Evolutionary conservation across 2,329 filamentous ascomycete species (phyloP).

Genomic region (Domatiomyces globalis): DNA sequence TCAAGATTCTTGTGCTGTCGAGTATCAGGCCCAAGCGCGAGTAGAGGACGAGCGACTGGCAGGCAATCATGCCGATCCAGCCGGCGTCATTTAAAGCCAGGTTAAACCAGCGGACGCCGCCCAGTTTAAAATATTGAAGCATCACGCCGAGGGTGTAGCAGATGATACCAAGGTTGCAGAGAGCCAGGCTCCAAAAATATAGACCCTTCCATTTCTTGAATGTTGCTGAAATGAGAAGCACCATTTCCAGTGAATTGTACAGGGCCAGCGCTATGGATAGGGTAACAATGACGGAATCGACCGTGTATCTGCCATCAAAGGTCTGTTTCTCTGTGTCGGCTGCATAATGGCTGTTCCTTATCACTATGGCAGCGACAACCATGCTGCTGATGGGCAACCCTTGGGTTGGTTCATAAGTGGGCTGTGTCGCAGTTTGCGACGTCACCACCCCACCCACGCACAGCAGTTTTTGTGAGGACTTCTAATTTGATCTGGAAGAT

Average conservation of each 20-base stretch:
- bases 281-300: slow-evolving; percentile 24
- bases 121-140: slow-evolving; percentile 31
- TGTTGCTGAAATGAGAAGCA: slow-evolving; percentile 33
- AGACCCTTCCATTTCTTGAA: slow-evolving; percentile 33
- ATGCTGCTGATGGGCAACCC: background rate
- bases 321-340: background rate
- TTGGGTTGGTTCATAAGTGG: background rate
- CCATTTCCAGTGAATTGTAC: slow-evolving; percentile 37
- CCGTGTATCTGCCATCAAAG: slow-evolving; percentile 4
- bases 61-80: slow-evolving; percentile 34
- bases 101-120: slow-evolving; percentile 20
- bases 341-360: background rate
- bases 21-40: slow-evolving; percentile 34
- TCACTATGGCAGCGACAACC: background rate
- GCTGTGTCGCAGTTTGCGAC: background rate
- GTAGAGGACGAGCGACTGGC: slow-evolving; percentile 37
- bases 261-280: slow-evolving; percentile 33
- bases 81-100: slow-evolving; percentile 31
- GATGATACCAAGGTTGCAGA: slow-evolving; percentile 29
- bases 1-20: slow-evolving; percentile 20
- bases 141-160: slow-evolving; percentile 33
- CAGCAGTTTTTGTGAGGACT: no score
- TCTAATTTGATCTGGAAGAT: no score
- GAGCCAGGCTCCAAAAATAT: slow-evolving; percentile 36
- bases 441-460: no score